phyloP scores from a whole-genome alignment of 805 yeast genomes.

The Saccharomycopsis javanensis region DNA sequence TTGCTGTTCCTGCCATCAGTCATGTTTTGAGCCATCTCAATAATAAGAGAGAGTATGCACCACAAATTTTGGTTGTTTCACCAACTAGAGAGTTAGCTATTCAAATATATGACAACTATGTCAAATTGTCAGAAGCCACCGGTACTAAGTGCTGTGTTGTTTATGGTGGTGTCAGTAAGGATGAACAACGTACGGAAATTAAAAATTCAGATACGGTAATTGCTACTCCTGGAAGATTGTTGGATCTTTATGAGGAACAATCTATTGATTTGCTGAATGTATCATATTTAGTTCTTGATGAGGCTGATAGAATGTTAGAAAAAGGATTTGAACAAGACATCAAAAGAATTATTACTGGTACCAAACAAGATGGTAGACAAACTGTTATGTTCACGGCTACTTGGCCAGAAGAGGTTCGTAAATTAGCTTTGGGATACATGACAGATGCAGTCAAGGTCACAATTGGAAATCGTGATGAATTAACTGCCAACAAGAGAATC shows the following conservation, averaged over 20 bases:
- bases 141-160: slow-evolving; percentile 69
- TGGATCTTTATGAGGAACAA: slow-evolving; percentile 86
- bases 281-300: slow-evolving; percentile 81
- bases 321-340: slow-evolving; percentile 98
- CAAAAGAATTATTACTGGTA: slow-evolving; percentile 61
- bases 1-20: slow-evolving; percentile 93
- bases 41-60: slow-evolving; percentile 35
- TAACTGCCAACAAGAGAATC: slow-evolving; percentile 89
- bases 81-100: slow-evolving; percentile 98
- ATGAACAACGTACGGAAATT: slow-evolving; percentile 70
- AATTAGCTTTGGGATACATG: slow-evolving; percentile 81
- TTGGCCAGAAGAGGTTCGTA: slow-evolving; percentile 98
- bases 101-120: slow-evolving; percentile 81
- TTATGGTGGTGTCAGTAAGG: slow-evolving; percentile 97
- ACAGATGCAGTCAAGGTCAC: slow-evolving; percentile 76
- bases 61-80: slow-evolving; percentile 71
- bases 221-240: slow-evolving; percentile 97
- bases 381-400: slow-evolving; percentile 99
- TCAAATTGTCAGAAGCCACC: slow-evolving; percentile 47
- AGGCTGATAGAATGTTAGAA: slow-evolving; percentile 98
- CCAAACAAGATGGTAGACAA: slow-evolving; percentile 45
- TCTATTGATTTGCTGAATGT: slow-evolving; percentile 59
- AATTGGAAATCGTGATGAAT: slow-evolving; percentile 90
- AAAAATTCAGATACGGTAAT: slow-evolving; percentile 68
- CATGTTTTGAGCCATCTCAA: slow-evolving; percentile 36